Conservation (phyloP, 139 green algal species). For the Deuterostichococcus epilithicus region DNA sequence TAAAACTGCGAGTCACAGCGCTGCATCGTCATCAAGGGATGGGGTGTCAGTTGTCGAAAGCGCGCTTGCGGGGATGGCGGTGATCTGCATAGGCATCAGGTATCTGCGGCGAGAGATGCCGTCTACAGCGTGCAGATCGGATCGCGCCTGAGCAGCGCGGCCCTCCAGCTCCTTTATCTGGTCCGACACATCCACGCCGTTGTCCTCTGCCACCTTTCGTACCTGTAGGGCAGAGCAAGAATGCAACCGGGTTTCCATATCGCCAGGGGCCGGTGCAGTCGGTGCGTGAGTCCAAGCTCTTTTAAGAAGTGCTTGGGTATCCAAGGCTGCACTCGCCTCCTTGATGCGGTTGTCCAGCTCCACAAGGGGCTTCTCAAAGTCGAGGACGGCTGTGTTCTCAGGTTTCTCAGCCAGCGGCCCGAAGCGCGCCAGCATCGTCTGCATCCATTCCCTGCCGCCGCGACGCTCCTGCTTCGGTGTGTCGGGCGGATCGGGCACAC, state of each 20-base stretch:
- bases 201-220: slow-evolving; percentile 86
- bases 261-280: too few relatives aligned
- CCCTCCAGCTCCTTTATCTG: slow-evolving; percentile 84
- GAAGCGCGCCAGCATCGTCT: slow-evolving; percentile 55
- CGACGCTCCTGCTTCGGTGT: slow-evolving; percentile 32
- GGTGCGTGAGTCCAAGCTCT: too few relatives aligned
- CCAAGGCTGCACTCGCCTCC: slow-evolving; percentile 85
- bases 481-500: slow-evolving; percentile 31
- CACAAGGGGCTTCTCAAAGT: slow-evolving; percentile 95
- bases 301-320: too few relatives aligned
- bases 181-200: slow-evolving; percentile 83
- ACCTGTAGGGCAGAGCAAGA: slow-evolving; percentile 55
- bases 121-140: background rate
- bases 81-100: background rate
- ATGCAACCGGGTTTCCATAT: background rate
- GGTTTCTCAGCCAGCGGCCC: slow-evolving; percentile 69
- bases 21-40: background rate
- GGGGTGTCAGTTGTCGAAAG: background rate
- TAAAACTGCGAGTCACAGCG: background rate
- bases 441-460: slow-evolving; percentile 44
- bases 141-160: slow-evolving; percentile 65
- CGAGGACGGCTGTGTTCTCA: slow-evolving; percentile 64
- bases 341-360: slow-evolving; percentile 96
- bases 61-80: background rate
- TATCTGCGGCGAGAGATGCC: background rate